A percentile compares a stretch with the other conserved stretches of the same genome.
Evolutionary conservation across 2,329 filamentous ascomycete species (phyloP).

Genomic region (Daldinia sp.): DNA sequence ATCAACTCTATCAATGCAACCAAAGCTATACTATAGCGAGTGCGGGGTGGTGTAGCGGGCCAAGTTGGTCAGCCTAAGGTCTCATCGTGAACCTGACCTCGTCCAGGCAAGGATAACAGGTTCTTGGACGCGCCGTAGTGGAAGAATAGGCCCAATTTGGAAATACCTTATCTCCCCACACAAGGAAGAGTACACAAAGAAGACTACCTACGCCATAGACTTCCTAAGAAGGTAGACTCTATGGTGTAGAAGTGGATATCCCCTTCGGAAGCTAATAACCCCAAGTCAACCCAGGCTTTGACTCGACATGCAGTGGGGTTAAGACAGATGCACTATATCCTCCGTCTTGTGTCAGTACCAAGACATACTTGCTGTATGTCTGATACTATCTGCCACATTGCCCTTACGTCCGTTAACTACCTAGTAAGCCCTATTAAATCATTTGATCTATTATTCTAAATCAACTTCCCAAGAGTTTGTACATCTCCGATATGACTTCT

Average conservation of each 20-base stretch:
- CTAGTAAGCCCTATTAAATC: constrained; percentile 13
- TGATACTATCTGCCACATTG: constrained; percentile 23
- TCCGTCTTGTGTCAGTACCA: constrained; percentile 1
- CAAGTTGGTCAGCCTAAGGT: constrained; percentile 29
- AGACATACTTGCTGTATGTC: constrained; percentile 29
- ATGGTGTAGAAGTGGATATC: not conserved
- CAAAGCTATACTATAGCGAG: constrained; percentile 11
- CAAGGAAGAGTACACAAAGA: constrained; percentile 20
- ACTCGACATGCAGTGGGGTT: constrained; percentile 13
- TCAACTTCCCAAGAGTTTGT: constrained; percentile 18
- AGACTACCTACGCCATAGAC: too few species aligned
- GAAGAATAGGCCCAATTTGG: constrained; percentile 38
- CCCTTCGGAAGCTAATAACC: constrained; percentile 25
- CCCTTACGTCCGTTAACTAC: constrained; percentile 26
- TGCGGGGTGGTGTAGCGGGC: constrained; percentile 23
- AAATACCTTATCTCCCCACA: constrained; percentile 43
- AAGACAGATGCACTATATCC: constrained; percentile 9
- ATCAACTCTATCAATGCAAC: constrained; percentile 32
- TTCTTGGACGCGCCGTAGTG: constrained; percentile 31
- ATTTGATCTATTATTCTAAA: constrained; percentile 26
- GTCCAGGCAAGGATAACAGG: constrained; percentile 20
- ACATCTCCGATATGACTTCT: constrained; percentile 34
- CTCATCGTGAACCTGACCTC: constrained; percentile 28
- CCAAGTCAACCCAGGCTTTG: not conserved
- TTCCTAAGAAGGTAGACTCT: too few species aligned